phyloP scores from a whole-genome alignment of 176 grass and related monocot species.

The Bonia amplexicaulis region DNA sequence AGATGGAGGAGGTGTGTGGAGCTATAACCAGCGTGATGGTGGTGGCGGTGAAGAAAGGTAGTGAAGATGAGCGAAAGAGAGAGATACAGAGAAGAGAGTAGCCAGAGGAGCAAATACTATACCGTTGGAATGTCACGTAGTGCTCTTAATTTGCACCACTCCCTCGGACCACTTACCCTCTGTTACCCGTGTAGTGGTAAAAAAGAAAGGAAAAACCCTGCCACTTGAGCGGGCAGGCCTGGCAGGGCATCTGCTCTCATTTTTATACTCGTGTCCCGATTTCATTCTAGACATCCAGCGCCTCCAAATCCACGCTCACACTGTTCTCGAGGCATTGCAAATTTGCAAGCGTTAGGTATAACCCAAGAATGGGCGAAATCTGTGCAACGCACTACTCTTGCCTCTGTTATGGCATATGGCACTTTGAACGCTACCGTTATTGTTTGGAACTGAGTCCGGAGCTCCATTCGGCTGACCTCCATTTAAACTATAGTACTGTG shows the following conservation, averaged over 20 bases:
- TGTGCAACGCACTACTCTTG: not conserved
- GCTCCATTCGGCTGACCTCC: not conserved
- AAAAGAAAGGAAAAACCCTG: not conserved
- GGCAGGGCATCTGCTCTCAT: not conserved
- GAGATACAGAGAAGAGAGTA: too few relatives aligned
- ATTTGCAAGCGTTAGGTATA: not conserved
- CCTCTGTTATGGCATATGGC: not conserved
- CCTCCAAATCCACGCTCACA: slow-evolving; percentile 34
- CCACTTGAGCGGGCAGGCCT: not conserved
- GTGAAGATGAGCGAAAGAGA: too few relatives aligned
- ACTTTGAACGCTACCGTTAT: not conserved
- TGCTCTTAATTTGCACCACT: not conserved
- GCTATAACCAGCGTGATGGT: too few relatives aligned
- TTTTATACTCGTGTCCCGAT: not conserved
- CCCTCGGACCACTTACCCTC: not conserved
- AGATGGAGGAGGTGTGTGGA: too few relatives aligned
- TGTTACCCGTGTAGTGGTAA: not conserved
- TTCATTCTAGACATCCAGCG: not conserved
- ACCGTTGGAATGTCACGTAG: too few relatives aligned
- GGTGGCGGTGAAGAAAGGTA: accelerated
- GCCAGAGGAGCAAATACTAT: too few relatives aligned
- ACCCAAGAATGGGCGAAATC: not conserved
- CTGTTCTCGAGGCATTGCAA: not conserved
- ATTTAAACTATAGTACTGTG: not conserved
- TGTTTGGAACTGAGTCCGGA: not conserved